Conservation (phyloP, 371 early-diverging fungal species). For the Vairimorpha ceranae region DNA sequence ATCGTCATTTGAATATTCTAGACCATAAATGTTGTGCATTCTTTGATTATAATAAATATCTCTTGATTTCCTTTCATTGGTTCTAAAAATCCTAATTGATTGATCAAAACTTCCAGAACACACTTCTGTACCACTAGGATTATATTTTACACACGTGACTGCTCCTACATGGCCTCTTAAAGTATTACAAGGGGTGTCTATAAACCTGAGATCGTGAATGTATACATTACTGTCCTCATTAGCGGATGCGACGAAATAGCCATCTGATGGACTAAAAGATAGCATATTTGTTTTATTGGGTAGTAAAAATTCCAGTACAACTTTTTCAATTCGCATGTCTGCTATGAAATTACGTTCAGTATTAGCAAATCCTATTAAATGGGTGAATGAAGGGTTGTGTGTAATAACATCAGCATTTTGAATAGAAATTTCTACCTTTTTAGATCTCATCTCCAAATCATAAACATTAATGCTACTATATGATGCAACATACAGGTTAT, state of each 20-base stretch:
- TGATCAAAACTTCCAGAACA: constrained; percentile 88
- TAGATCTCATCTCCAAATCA: constrained; percentile 33
- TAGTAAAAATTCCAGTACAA: constrained; percentile 6
- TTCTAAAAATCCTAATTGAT: constrained; percentile 79
- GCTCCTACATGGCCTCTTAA: constrained; percentile 90
- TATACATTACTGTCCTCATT: constrained; percentile 93
- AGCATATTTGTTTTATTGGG: constrained; percentile 51
- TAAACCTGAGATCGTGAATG: constrained; percentile 84
- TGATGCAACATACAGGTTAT: constrained; percentile 23
- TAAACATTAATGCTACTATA: constrained; percentile 22
- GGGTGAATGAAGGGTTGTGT: constrained; percentile 18
- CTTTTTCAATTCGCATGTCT: constrained; percentile 53
- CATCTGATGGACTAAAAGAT: constrained; percentile 47
- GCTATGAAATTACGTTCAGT: constrained; percentile 36
- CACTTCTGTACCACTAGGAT: constrained; percentile 88
- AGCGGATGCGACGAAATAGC: constrained; percentile 64
- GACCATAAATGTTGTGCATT: constrained; percentile 79
- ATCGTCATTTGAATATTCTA: constrained; percentile 81
- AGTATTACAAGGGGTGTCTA: constrained; percentile 72
- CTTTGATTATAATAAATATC: constrained; percentile 95
- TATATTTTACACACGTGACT: constrained; percentile 87
- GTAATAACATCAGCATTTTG: constrained; percentile 9
- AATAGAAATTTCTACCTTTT: constrained; percentile 14
- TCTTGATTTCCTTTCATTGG: constrained; percentile 71
- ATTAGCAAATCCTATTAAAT: constrained; percentile 43